Base-by-base conservation (phyloP, 805 yeast species). In the Ogataea henricii region DNA sequence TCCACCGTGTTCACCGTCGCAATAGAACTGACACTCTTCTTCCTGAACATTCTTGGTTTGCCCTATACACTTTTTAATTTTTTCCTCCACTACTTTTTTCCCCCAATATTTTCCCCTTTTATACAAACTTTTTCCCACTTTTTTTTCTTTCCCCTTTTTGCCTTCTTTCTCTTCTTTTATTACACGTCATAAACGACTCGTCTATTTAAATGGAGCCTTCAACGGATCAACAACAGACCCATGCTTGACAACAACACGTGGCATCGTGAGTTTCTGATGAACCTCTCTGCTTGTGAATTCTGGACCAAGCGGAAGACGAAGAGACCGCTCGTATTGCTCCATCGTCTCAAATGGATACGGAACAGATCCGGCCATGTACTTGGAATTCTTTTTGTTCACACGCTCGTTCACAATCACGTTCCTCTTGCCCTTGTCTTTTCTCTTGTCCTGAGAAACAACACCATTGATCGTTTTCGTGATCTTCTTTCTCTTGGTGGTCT, bases 281-380 rank as follows among this genome's bases (percentile, higher is more conserved):
- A 96, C 82, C 46, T 82, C 85, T 63, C 89, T 82, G 6, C 96
- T 81, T 7, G 92, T 83, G 98, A 98, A 94, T 69, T 94, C 96
- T 67, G 88, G 95, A 21, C 98, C 98, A 51, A 94, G 73, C n/a
- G 98, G 97, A 89, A 89, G 85, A 63, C 96, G 80, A 61, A 94
- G 73, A 4, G 96, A 83, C 63, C 96, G 81, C 68, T 94, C 99
- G 67, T 94, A 94, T 69, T 94, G 98, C 64, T 90, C 98, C 64
- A 85, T 78, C 51, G 85, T 85, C 70, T 94, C 97, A 66, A 78
- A 94, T 50, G 97, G 97, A 78, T 84, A 92, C 22, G 98, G 98
- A 40, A 94, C 96, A n/a, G 85, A 82, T 33, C 83, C 77, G 1
- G 97, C 86, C 66, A 85, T 90, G 70, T 89, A 94, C 69, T 89